Evolutionary conservation across 164 flowering plant genomes (phyloP), one percentile per base, ranked within the genome.

Genomic region (Pachysandra terminalis): DNA sequence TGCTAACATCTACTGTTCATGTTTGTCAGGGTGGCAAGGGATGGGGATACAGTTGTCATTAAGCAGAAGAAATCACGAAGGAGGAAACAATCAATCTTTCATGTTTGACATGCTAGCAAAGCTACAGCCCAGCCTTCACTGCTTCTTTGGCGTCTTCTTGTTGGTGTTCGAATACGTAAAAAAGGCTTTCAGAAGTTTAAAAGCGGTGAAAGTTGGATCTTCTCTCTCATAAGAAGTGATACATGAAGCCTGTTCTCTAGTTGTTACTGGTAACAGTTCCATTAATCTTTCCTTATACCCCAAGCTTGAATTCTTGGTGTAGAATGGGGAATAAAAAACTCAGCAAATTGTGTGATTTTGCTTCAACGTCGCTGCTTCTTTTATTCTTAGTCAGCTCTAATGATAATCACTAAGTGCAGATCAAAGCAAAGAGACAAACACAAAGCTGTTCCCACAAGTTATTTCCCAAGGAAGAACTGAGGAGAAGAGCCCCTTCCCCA

Each of bases 131-230:
- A 16, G 63, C 59, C 58, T 78, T 48, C 15, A 72, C 19, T 78
- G 67, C 65, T 23, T 78, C 19, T 58, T 78, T 54, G 81, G 76
- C 24, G 52, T 75, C 25, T 63, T 75, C 63, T 35, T 66, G 28
- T 65, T 72, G 73, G 66, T 59, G n/a, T 66, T 78, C 19, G 75
- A 75, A 37, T 65, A 54, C 17, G 73, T 24, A 21, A 65, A 58
- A 37, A 68, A 61, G 58, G 22, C 63, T 24, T 56, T 74, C 16
- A 61, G 58, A 65, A 41, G 60, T 35, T 40, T 62, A 64, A 66
- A 69, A 27, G 71, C 78, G 55, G 56, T 56, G 19, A 74, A 75
- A 74, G 75, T 78, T 51, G 78, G 61, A 65, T 21, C 65, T 60
- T 64, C 67, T 65, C 24, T 17, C 41, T 74, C 75, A 61, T 78